phyloP scores from a whole-genome alignment of 805 yeast species.

The Lipomyces yamanashiensis region DNA sequence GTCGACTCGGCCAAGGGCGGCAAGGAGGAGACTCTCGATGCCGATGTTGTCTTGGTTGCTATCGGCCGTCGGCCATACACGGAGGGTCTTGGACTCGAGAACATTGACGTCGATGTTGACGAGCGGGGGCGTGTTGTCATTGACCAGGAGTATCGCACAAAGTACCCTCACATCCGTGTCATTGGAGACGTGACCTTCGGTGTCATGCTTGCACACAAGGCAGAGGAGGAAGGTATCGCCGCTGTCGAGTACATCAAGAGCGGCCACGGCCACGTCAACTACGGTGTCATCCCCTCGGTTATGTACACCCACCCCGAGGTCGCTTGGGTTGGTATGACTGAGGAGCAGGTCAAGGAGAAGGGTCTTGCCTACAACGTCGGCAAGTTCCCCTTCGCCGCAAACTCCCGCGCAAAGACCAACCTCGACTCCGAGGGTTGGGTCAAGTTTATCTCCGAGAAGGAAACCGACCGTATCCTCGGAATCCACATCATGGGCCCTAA shows the following conservation, averaged over 20 bases:
- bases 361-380: conserved; percentile 93
- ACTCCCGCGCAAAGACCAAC: conserved; percentile 99
- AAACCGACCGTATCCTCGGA: conserved; percentile 95
- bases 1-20: conserved; percentile 90
- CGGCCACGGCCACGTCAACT: conserved; percentile 98
- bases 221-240: conserved; percentile 99
- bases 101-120: conserved; percentile 87
- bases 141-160: conserved; percentile 91
- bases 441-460: conserved; percentile 93
- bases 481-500: conserved; percentile 97
- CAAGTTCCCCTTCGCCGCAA: conserved; percentile 98
- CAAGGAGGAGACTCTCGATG: conserved; percentile 74
- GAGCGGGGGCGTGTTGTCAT: conserved; percentile 91
- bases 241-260: conserved; percentile 91
- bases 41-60: conserved; percentile 94
- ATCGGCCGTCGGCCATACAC: conserved; percentile 99
- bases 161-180: conserved; percentile 89
- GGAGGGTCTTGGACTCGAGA: conserved; percentile 85
- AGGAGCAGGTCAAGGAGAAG: conserved; percentile 89
- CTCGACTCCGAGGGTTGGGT: conserved; percentile 96
- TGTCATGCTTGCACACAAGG: conserved; percentile 99
- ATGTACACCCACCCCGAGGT: conserved; percentile 99
- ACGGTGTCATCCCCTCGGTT: conserved; percentile 95
- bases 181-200: conserved; percentile 99
- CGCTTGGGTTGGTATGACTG: conserved; percentile 98